Conservation (phyloP, 192 early-diverging fungal genomes). For the Chytriomyces sp. region DNA sequence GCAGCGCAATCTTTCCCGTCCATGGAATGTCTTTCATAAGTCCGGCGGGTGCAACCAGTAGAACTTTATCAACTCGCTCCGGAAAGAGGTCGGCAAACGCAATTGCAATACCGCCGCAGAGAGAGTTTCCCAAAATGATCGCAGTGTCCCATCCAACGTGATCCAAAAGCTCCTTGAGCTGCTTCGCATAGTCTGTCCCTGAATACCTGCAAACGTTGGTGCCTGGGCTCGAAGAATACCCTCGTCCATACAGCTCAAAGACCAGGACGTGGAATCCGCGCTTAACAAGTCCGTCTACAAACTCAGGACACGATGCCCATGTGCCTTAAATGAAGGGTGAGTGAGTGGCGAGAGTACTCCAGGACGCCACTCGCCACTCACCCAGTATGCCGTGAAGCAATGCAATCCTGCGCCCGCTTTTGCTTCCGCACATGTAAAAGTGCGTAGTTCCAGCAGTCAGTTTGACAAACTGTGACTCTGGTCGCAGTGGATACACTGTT, state of each 20-base stretch:
- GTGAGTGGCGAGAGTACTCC: background rate
- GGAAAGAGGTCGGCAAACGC: constrained; percentile 45
- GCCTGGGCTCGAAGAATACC: constrained; percentile 49
- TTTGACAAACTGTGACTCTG: background rate
- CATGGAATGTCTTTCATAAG: constrained; percentile 34
- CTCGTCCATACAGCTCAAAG: constrained; percentile 51
- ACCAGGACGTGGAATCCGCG: constrained; percentile 46
- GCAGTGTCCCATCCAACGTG: constrained; percentile 48
- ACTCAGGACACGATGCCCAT: constrained; percentile 11
- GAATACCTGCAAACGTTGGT: constrained; percentile 37
- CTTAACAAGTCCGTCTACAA: constrained; percentile 33
- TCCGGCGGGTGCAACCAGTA: constrained; percentile 51
- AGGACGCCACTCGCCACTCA: background rate
- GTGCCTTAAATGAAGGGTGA: background rate
- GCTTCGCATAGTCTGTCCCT: constrained; percentile 42
- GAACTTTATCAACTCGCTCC: constrained; percentile 43
- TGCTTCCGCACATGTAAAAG: constrained; percentile 48
- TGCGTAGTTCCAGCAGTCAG: constrained; percentile 41
- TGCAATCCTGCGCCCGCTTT: constrained; percentile 17
- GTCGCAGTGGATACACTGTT: background rate
- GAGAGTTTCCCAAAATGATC: constrained; percentile 44
- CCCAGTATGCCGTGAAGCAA: constrained; percentile 47
- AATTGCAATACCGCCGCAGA: constrained; percentile 54
- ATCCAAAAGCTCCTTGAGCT: constrained; percentile 45
- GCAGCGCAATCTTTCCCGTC: background rate